Evolutionary conservation across 441 rosid species (phyloP), one percentile per base, ranked within the genome.

Genomic region (Flueggea neowawraea): DNA sequence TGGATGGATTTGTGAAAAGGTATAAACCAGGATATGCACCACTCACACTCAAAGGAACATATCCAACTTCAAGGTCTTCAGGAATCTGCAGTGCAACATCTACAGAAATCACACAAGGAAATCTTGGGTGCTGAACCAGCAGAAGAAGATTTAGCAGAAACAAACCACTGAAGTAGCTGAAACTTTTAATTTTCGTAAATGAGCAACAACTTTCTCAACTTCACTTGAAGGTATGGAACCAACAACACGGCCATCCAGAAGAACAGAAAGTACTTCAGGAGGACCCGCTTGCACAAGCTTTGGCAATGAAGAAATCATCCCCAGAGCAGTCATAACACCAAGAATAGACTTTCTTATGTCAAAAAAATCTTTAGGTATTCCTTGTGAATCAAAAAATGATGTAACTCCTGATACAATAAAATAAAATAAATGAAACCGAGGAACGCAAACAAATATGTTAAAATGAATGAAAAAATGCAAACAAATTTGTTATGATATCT

Each of bases 1-100:
- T 82, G 64, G 97, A 73, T 32, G 99, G 98, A 80, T 89, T 80
- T 58, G 97, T 89, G 70, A 82, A 88, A 61, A 95, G 75, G 72
- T 79, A 95, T 60, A 95, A 77, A 62, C 98, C 98, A 73, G 99
- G 99, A 81, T 77, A 91, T 60, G 96, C 83, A 57, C 98, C 98
- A 65, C 91, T 93, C 75, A 84, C 80, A 80, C 91, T 91, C 73
- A 87, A 64, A 72, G 99, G 99, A 74, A 89, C 84, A 76, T 91
- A 88, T 70, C 99, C 99, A 55, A 95, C 93, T 78, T 95, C 99
- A 57, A 95, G 85, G 75, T 95, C 97, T 68, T 80, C 86, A 61
- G 96, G 98, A 72, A 91, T 85, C 99, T 95, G 84, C 69, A 78
- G 61, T 16, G 47, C 12, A 44, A 14, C 47, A 55, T 45, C 36